Percentiles rank a stretch among this genome's conserved stretches.
Conservation (phyloP, 1,139 yeast species). For the Yarrowia galli region DNA sequence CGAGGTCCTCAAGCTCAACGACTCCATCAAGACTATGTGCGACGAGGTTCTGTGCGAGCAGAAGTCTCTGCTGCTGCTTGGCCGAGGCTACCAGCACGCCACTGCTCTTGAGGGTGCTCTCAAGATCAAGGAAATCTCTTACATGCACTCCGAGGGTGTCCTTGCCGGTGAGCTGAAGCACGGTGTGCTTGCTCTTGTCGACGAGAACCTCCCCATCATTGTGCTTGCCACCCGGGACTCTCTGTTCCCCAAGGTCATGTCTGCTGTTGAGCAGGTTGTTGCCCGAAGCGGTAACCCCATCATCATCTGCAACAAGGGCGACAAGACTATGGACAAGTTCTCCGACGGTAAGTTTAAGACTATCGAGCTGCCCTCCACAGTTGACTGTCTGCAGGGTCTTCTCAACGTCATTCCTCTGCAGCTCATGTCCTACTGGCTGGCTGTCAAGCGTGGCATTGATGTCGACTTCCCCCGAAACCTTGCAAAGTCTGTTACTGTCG, state of each 20-base stretch:
- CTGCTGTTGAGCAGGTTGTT: conserved; percentile 95
- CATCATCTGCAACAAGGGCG: conserved; percentile 90
- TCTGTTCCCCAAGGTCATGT: conserved; percentile 92
- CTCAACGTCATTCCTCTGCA: conserved; percentile 94
- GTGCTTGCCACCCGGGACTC: conserved; percentile 98
- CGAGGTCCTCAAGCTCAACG: conserved; percentile 75
- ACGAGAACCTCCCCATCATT: conserved; percentile 89
- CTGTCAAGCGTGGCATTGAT: conserved; percentile 92
- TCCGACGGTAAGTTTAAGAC: conserved; percentile 53
- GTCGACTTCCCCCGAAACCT: conserved; percentile 99
- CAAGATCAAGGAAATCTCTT: conserved; percentile 96
- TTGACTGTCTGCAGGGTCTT: conserved; percentile 96
- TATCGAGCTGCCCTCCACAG: conserved; percentile 92
- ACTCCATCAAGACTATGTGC: conserved; percentile 77
- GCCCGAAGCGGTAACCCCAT: conserved; percentile 98
- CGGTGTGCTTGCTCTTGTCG: conserved; percentile 97
- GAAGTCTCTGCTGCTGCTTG: conserved; percentile 86
- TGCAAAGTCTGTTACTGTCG: conserved; percentile 98
- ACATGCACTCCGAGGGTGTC: conserved; percentile 99
- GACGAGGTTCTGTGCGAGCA: conserved; percentile 74
- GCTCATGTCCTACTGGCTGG: conserved; percentile 96
- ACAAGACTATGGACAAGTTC: conserved; percentile 50
- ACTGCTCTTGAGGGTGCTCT: conserved; percentile 98
- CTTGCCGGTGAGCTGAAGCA: conserved; percentile 99
- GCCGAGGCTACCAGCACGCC: conserved; percentile 98